Conservation (phyloP, 1,284 basidiomycete genomes). For the Entoloma clypeatum region DNA sequence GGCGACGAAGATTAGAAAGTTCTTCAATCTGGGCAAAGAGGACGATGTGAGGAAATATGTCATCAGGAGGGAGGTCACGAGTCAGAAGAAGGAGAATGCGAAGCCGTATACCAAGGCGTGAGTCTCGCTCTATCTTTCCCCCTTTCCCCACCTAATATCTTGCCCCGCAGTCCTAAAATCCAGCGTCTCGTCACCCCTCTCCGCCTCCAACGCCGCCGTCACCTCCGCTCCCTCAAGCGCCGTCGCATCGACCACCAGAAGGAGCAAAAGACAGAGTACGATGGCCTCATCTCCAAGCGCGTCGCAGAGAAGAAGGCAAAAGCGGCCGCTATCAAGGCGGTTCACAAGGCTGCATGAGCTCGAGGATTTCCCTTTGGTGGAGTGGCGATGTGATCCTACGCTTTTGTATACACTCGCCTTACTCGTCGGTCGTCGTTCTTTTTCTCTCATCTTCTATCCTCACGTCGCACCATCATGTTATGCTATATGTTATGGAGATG, state of each 20-base stretch:
- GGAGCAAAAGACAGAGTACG: constrained; percentile 93
- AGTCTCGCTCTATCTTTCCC: constrained; percentile 35
- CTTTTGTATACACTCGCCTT: too few relatives aligned
- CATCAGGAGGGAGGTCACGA: constrained; percentile 86
- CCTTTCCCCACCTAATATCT: constrained; percentile 1
- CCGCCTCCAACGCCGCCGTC: constrained; percentile 95
- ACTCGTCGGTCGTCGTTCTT: too few relatives aligned
- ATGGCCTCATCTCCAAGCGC: constrained; percentile 85
- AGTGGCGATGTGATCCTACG: too few relatives aligned
- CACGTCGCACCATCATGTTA: too few relatives aligned
- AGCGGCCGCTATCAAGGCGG: constrained; percentile 73
- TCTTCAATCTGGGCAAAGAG: constrained; percentile 98
- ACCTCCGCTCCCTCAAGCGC: constrained; percentile 87
- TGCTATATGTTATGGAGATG: too few relatives aligned
- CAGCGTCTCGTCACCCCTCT: constrained; percentile 91
- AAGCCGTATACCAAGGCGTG: constrained; percentile 99
- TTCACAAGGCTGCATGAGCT: constrained; percentile 44
- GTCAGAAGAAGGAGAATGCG: constrained; percentile 86
- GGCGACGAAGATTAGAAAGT: constrained; percentile 92
- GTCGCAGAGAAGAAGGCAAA: constrained; percentile 92
- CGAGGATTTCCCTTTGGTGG: too few relatives aligned
- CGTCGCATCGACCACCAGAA: constrained; percentile 89
- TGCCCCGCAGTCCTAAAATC: constrained; percentile 71
- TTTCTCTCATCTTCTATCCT: too few relatives aligned
- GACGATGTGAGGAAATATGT: constrained; percentile 99